phyloP scores from a whole-genome alignment of 345 rosid species.

The Arabidopsis thaliana region DNA sequence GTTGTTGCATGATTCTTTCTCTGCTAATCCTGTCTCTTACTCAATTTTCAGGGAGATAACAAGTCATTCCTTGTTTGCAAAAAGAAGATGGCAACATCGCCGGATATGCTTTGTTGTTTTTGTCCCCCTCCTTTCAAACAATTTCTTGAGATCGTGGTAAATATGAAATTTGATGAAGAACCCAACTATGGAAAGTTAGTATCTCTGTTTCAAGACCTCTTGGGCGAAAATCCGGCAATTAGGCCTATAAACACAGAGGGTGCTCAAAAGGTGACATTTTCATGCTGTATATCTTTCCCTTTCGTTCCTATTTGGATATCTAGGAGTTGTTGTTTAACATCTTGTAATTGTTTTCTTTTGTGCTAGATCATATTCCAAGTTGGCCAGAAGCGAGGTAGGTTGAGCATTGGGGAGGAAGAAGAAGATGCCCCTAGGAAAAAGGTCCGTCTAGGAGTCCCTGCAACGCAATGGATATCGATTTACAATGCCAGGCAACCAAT shows the following conservation, averaged over 20 bases:
- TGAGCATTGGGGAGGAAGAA: conserved; percentile 79
- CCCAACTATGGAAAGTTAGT: conserved; percentile 92
- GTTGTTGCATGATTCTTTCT: conserved; percentile 17
- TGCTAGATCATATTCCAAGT: conserved; percentile 79
- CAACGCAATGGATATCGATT: conserved; percentile 95
- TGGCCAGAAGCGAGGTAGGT: conserved; percentile 94
- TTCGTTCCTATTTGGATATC: conserved; percentile 20
- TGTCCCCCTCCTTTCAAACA: conserved; percentile 86
- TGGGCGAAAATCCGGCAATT: conserved; percentile 74
- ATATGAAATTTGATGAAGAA: conserved; percentile 95
- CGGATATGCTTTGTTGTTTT: conserved; percentile 89
- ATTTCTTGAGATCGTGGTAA: conserved; percentile 90
- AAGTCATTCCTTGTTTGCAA: conserved; percentile 96
- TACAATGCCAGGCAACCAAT: conserved; percentile 94
- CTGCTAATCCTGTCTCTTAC: conserved; percentile 33
- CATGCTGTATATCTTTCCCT: conserved; percentile 24
- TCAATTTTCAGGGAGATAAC: conserved; percentile 84
- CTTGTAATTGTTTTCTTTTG: neutral
- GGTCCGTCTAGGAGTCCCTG: conserved; percentile 91
- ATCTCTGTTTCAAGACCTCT: conserved; percentile 77
- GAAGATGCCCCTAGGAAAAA: conserved; percentile 93
- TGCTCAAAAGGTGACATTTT: conserved; percentile 78
- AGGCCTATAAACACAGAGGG: conserved; percentile 97
- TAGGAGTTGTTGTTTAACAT: conserved; percentile 28
- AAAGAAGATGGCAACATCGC: conserved; percentile 95